phyloP scores from a whole-genome alignment of 1,139 yeast species.

The Geotrichum phurueaensis region DNA sequence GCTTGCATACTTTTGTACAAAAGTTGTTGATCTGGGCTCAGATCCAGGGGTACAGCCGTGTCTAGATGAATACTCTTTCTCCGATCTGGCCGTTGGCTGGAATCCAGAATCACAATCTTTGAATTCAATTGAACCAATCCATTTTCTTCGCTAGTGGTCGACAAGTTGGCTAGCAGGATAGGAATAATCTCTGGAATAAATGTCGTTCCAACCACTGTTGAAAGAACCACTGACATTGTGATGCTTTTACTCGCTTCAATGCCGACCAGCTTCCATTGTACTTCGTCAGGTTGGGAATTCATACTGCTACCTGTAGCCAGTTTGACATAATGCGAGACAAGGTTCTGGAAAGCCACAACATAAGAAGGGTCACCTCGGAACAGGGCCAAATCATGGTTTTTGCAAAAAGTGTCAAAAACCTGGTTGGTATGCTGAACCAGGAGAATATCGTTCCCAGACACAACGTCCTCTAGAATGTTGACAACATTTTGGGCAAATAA shows the following conservation, averaged over 20 bases:
- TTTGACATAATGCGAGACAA: conserved; percentile 27
- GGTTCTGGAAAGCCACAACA: conserved; percentile 44
- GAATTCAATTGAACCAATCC: conserved; percentile 20
- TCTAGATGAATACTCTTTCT: conserved; percentile 3
- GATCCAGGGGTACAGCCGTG: conserved; percentile 7
- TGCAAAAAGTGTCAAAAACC: conserved; percentile 54
- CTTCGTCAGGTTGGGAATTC: conserved; percentile 34
- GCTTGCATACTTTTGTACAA: conserved; percentile 27
- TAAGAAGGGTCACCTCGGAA: conserved; percentile 67
- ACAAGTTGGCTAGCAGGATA: conserved; percentile 34
- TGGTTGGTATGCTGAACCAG: conserved; percentile 46
- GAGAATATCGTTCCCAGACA: conserved; percentile 49
- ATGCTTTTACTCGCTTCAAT: conserved; percentile 43
- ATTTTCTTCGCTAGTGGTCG: conserved; percentile 17
- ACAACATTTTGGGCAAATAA: conserved; percentile 58
- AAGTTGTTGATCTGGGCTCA: conserved; percentile 17
- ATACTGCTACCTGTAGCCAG: conserved; percentile 14
- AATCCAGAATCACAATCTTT: conserved; percentile 11
- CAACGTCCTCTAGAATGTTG: conserved; percentile 39
- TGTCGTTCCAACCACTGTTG: conserved; percentile 37
- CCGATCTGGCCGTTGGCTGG: conserved; percentile 2
- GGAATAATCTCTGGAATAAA: conserved; percentile 43
- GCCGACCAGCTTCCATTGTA: conserved; percentile 47
- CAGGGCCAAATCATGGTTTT: conserved; percentile 58
- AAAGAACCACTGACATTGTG: conserved; percentile 41